Evolutionary conservation across 2,329 filamentous ascomycete species (phyloP), one percentile per base, ranked within the genome.

Genomic region (Arthrobotrys iridis): DNA sequence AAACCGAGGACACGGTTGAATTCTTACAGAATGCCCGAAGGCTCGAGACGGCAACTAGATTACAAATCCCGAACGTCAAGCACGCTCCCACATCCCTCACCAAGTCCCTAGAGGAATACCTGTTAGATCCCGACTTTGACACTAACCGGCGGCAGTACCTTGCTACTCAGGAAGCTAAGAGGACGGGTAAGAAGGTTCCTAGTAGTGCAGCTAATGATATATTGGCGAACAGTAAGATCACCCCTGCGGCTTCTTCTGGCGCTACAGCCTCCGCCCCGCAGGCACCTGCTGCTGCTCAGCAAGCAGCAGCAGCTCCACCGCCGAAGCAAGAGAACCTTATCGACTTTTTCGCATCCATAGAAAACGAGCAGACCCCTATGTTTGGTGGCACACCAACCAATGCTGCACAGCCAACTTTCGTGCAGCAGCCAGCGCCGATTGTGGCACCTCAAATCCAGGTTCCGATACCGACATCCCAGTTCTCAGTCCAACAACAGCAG

Each of bases 51-150:
- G 92, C 93, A 77, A 99, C 95, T 3, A 87, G 94, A 75, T 87
- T 99, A 40, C 93, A 97, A 80, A 96, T 99, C 5, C 95, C 95
- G 7, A 97, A 97, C 84, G 87, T 99, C 78, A 98, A 97, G 84
- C 95, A 99, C 81, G 95, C 95, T 4, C 96, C 95, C 0, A 93
- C 96, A 0, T 96, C 95, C 80, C 83, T 99, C 60, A 92, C 92
- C 13, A 90, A 90, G 24, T 93, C 96, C 66, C 86, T 99, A 24
- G 93, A 98, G 81, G 95, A 99, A 79, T 98, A 99, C 81, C 85
- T 99, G 48, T 90, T 93, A 77, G 95, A 99, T 80, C 89, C 93
- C 2, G 95, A 99, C 82, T 99, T 99, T 80, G 95, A 99, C 79
- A 87, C 93, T 66, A 95, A 98, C 79, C 88, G 95, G 76, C 87